Evolutionary conservation across 2,329 filamentous ascomycete genomes (phyloP).

Genomic region (Aspergillus costaricaensis): DNA sequence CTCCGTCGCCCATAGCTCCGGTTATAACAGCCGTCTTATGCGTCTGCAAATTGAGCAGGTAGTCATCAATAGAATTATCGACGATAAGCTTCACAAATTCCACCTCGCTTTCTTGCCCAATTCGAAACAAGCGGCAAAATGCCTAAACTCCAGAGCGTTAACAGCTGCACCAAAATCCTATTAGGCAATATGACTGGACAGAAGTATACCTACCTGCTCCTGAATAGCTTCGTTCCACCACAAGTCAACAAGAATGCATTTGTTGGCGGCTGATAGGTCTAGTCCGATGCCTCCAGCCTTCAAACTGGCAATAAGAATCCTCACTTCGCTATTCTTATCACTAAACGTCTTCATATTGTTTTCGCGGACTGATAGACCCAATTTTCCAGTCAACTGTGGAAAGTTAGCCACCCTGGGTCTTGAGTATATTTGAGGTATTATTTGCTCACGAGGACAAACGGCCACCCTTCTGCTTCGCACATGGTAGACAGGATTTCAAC

Average conservation of each 20-base stretch:
- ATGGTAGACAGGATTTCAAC: constrained; percentile 54
- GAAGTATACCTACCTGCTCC: constrained; percentile 53
- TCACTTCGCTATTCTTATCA: constrained; percentile 35
- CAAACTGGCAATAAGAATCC: constrained; percentile 58
- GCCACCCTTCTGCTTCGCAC: constrained; percentile 55
- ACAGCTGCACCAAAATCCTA: constrained; percentile 12
- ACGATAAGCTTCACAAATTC: constrained; percentile 61
- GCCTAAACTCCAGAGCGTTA: constrained; percentile 28
- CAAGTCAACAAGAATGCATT: constrained; percentile 57
- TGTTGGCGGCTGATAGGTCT: constrained; percentile 63
- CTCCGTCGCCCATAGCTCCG: constrained; percentile 26
- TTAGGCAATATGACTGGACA: neutral
- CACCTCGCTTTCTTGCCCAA: constrained; percentile 64
- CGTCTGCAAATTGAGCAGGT: constrained; percentile 58
- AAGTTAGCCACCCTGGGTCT: neutral
- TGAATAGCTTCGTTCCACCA: constrained; percentile 67
- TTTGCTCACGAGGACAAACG: constrained; percentile 23
- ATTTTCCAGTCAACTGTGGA: constrained; percentile 51
- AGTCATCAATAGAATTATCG: constrained; percentile 59
- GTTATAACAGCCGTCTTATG: constrained; percentile 47
- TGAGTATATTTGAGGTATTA: neutral
- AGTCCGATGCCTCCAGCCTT: constrained; percentile 60
- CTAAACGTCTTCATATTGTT: constrained; percentile 51
- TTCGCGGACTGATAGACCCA: constrained; percentile 47
- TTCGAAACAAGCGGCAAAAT: constrained; percentile 63